Evolutionary conservation across 2,329 filamentous ascomycete genomes (phyloP), one percentile per base, ranked within the genome.

Genomic region (Cladosporium halotolerans): DNA sequence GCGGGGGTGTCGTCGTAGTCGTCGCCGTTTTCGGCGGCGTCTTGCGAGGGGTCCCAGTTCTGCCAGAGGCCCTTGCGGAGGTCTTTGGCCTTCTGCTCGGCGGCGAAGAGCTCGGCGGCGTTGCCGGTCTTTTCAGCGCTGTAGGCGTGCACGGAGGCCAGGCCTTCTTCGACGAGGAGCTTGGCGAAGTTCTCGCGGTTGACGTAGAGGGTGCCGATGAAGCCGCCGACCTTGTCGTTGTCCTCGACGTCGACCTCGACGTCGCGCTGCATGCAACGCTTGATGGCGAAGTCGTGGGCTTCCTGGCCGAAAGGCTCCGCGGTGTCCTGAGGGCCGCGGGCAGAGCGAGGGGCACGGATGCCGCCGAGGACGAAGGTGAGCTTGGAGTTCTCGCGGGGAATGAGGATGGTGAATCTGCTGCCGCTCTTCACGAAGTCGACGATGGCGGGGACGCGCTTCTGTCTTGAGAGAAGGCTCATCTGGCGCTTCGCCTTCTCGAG

Each of bases 401-500:
- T 83, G 9, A 99, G 77, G 34, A 99, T 79, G 23, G 89, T 95
- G 72, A 97, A 99, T 61, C 93, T 83, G 39, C 91, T 95, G 31
- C 88, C 93, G n/a, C 90, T 88, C 74, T 97, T 96, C 76, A 95
- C 93, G 70, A 95, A 99, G 71, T 99, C 93, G 40, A 99, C 90
- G 62, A 99, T 79, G 9, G 88, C 93, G 7, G 93, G 90, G 3
- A 97, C 85, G 71, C 88, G 92, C 78, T 89, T 92, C 70, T 96
- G 91, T 51, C 92, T 83, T 57, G 93, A 88, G 32, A 99, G 79
- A 18, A 89, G 85, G 9, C 88, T 87, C 36, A 95, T 80, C 70
- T 96, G 90, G 51, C 96, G 85, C 79, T 96, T 97, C 58, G 93
- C 93, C 73, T 96, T 96, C 70, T 97, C 92, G 6, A 92, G 74